A percentile compares a stretch with the other conserved stretches of the same genome.
These are phyloP conservation scores for Cymbopogon citratus DNA, from an alignment of 176 grass and related monocot genomes.

Conservation along the genomic window DNA sequence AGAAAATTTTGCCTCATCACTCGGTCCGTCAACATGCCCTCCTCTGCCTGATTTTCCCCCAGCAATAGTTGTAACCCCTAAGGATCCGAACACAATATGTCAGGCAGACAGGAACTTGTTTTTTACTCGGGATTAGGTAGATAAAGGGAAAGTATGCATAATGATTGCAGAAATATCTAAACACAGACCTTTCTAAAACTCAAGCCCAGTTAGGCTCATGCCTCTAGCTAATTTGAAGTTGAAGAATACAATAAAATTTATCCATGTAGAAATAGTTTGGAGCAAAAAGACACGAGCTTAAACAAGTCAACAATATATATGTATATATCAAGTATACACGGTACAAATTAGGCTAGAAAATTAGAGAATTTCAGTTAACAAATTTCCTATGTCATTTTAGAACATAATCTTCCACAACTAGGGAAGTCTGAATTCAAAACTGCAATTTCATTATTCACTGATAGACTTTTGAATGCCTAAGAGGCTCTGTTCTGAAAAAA, in stretches of 20 bases:
- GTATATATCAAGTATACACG: background rate
- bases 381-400: background rate
- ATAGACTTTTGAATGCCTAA: background rate
- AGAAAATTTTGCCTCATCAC: constrained; percentile 89
- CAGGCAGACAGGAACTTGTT: constrained; percentile 15
- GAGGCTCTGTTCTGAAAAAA: background rate
- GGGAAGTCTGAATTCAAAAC: background rate
- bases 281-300: background rate
- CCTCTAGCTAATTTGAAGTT: background rate
- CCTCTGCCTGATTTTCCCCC: constrained; percentile 83
- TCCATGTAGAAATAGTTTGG: background rate
- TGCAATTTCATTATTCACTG: background rate
- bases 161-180: background rate
- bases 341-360: constrained; percentile 9
- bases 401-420: background rate
- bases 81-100: constrained; percentile 23
- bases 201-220: background rate
- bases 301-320: background rate
- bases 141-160: background rate
- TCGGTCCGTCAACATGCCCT: constrained; percentile 80
- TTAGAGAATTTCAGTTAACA: background rate
- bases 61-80: constrained; percentile 96
- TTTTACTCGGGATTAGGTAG: background rate
- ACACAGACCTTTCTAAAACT: background rate
- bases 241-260: background rate